Percentiles rank a stretch among this genome's conserved stretches.
These are phyloP conservation scores for Diaporthe ampelina DNA, from an alignment of 2,329 filamentous ascomycete genomes.

Conservation along the genomic window DNA sequence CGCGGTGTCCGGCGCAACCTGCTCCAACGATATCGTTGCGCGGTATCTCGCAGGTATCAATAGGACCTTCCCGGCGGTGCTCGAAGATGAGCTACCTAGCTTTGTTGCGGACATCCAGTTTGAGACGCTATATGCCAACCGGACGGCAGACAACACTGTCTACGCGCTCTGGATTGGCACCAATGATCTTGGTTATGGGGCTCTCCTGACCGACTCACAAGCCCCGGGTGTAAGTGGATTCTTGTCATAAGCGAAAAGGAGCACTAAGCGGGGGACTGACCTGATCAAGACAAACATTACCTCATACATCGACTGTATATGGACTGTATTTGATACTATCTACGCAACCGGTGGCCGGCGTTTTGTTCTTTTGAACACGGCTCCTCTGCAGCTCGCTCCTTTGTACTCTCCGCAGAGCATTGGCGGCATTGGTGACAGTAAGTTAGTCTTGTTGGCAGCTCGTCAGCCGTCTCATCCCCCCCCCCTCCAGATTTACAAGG, in stretches of 20 bases:
- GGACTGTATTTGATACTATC: constrained; percentile 71
- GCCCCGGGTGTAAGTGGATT: constrained; percentile 52
- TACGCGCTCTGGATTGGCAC: constrained; percentile 87
- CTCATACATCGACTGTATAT: constrained; percentile 78
- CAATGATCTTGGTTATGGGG: constrained; percentile 79
- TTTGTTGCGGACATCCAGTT: constrained; percentile 65
- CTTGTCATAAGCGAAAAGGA: not conserved
- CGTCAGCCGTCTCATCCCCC: not conserved
- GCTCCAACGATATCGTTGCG: constrained; percentile 76
- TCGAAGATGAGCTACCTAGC: constrained; percentile 72
- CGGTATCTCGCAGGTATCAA: constrained; percentile 66
- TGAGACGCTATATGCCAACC: constrained; percentile 58
- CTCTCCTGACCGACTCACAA: constrained; percentile 77
- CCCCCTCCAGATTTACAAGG: no score
- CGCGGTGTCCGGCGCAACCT: constrained; percentile 80
- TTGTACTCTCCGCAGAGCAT: constrained; percentile 69
- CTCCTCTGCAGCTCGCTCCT: constrained; percentile 76
- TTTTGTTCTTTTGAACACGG: constrained; percentile 80
- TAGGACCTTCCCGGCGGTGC: constrained; percentile 71
- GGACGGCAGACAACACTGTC: constrained; percentile 71
- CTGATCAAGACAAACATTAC: constrained; percentile 65
- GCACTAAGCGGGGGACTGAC: not conserved
- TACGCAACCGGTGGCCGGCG: constrained; percentile 77
- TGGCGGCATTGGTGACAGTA: constrained; percentile 56
- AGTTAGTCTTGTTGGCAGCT: not conserved